These are phyloP conservation scores for Penicillium bovifimosum DNA, from an alignment of 495 filamentous ascomycete species.

Conservation along the genomic window DNA sequence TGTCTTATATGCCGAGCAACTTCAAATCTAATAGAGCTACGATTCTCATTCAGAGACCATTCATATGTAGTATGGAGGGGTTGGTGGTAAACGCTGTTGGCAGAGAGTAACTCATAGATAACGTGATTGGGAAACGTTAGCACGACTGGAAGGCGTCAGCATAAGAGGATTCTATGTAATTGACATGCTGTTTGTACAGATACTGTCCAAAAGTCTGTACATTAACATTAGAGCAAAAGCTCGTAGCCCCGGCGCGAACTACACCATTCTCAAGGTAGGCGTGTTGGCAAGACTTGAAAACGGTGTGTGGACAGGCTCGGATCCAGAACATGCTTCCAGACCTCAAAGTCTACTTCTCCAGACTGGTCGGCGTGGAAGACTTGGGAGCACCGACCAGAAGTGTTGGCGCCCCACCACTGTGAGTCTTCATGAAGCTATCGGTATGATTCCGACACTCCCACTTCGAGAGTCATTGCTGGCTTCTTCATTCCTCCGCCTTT, in stretches of 20 bases:
- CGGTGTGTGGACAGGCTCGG: neutral
- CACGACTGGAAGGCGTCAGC: too few relatives aligned
- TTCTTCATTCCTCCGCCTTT: neutral
- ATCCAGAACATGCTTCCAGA: neutral
- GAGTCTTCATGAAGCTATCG: neutral
- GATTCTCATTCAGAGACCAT: too few relatives aligned
- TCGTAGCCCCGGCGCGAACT: too few relatives aligned
- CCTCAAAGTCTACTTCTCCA: neutral
- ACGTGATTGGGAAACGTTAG: too few relatives aligned
- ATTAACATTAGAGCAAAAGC: too few relatives aligned
- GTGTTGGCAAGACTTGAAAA: neutral
- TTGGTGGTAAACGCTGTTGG: too few relatives aligned
- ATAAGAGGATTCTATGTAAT: too few relatives aligned
- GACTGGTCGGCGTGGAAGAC: neutral
- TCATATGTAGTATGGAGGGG: too few relatives aligned
- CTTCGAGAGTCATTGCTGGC: neutral
- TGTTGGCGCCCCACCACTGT: neutral
- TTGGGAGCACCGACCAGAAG: neutral
- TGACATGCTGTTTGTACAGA: too few relatives aligned
- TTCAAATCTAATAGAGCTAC: too few relatives aligned
- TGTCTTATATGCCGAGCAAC: neutral
- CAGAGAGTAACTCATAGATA: too few relatives aligned
- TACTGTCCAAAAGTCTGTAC: too few relatives aligned
- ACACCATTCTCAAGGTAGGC: neutral
- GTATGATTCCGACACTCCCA: neutral